A percentile compares a stretch with the other conserved stretches of the same genome.
Conservation (phyloP, 768 basidiomycete species). For the Xanthoconium stramineum region DNA sequence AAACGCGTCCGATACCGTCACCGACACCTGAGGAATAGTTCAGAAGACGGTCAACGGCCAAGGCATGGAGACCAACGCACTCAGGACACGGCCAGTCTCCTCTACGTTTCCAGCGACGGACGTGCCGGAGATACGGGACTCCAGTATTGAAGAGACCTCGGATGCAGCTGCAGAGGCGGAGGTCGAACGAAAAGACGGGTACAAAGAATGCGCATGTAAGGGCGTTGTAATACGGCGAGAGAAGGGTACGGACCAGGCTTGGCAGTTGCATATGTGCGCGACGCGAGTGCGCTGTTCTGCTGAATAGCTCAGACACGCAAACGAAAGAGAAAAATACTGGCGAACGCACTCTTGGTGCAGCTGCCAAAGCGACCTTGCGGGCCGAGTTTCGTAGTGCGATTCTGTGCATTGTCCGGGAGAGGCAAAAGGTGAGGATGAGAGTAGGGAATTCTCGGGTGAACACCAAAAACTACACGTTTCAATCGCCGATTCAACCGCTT, state of each 20-base stretch:
- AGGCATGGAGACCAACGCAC: slow-evolving; percentile 46
- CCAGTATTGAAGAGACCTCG: slow-evolving; percentile 98
- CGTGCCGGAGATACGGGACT: slow-evolving; percentile 95
- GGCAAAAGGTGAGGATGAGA: slow-evolving; percentile 45
- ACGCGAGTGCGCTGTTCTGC: slow-evolving; percentile 45
- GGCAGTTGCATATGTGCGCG: slow-evolving; percentile 94
- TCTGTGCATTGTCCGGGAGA: slow-evolving; percentile 67
- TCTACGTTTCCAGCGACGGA: slow-evolving; percentile 91
- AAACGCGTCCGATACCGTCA: slow-evolving; percentile 99
- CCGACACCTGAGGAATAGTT: slow-evolving; percentile 69
- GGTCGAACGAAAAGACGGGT: slow-evolving; percentile 22
- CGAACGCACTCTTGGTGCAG: slow-evolving; percentile 55
- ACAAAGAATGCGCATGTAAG: slow-evolving; percentile 14
- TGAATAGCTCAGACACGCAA: slow-evolving; percentile 9
- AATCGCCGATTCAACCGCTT: slow-evolving; percentile 29
- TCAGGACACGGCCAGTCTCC: slow-evolving; percentile 98
- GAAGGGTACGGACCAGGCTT: slow-evolving; percentile 76
- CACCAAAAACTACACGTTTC: slow-evolving; percentile 32
- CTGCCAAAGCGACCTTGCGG: slow-evolving; percentile 72
- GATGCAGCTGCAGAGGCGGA: slow-evolving; percentile 73
- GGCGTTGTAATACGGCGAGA: neutral
- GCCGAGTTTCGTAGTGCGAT: slow-evolving; percentile 82
- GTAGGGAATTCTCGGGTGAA: slow-evolving; percentile 33
- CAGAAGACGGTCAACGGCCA: slow-evolving; percentile 1
- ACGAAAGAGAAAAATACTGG: slow-evolving; percentile 8